These are phyloP conservation scores for Trichophyton rubrum DNA, from an alignment of 2,329 filamentous ascomycete species.

Conservation along the genomic window DNA sequence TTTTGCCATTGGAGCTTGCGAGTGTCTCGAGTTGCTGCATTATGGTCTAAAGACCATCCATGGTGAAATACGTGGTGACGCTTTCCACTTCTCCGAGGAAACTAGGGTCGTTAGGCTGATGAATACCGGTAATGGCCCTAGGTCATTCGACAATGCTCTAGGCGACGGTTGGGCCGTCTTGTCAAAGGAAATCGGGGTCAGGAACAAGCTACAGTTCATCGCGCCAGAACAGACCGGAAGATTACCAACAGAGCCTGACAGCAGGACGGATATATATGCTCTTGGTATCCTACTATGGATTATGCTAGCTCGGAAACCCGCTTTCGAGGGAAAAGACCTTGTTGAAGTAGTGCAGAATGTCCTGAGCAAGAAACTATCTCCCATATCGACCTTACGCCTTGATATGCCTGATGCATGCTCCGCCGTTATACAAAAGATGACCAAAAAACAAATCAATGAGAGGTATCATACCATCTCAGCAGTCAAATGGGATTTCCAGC, in stretches of 20 bases:
- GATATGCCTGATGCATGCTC: slow-evolving; percentile 77
- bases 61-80: slow-evolving; percentile 79
- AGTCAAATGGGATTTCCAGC: slow-evolving; percentile 64
- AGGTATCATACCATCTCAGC: slow-evolving; percentile 84
- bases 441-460: slow-evolving; percentile 73
- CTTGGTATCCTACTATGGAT: slow-evolving; percentile 83
- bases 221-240: slow-evolving; percentile 90
- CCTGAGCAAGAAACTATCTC: slow-evolving; percentile 63
- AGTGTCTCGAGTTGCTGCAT: slow-evolving; percentile 82
- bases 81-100: slow-evolving; percentile 72
- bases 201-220: slow-evolving; percentile 81
- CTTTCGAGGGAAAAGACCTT: slow-evolving; percentile 67
- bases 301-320: slow-evolving; percentile 63
- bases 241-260: slow-evolving; percentile 84
- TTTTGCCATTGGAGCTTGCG: slow-evolving; percentile 77
- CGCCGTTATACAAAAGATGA: slow-evolving; percentile 81
- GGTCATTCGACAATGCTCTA: slow-evolving; percentile 82
- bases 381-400: slow-evolving; percentile 61
- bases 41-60: slow-evolving; percentile 77
- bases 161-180: slow-evolving; percentile 77
- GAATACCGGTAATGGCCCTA: slow-evolving; percentile 73
- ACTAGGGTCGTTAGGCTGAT: slow-evolving; percentile 62
- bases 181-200: slow-evolving; percentile 71
- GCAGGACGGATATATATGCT: slow-evolving; percentile 85
- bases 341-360: slow-evolving; percentile 89